These are phyloP conservation scores for Pichia sp. DNA, from an alignment of 1,139 yeast genomes.

Conservation along the genomic window DNA sequence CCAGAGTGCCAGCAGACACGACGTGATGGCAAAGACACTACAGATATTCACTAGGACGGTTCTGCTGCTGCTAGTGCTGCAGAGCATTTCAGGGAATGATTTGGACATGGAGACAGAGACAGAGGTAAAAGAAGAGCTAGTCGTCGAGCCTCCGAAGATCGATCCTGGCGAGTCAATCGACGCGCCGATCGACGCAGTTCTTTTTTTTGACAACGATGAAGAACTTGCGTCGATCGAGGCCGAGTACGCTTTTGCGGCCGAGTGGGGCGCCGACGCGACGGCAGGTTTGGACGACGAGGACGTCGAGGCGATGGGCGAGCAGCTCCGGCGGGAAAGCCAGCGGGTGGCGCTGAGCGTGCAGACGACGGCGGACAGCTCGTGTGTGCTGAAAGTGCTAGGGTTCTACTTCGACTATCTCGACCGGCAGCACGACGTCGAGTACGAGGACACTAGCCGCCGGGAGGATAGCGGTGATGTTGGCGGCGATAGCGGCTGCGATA, in stretches of 20 bases:
- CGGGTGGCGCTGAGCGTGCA: neutral
- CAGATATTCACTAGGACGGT: neutral
- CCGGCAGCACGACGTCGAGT: neutral
- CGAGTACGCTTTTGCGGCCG: neutral
- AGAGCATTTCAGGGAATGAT: neutral
- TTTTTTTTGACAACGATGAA: neutral
- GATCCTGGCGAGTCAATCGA: neutral
- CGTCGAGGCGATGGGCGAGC: neutral
- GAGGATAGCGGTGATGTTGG: neutral
- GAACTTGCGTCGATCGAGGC: neutral
- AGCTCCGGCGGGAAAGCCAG: neutral
- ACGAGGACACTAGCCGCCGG: neutral
- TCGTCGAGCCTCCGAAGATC: neutral
- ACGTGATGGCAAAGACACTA: neutral
- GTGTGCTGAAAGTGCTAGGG: neutral
- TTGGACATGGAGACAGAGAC: neutral
- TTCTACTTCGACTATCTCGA: neutral
- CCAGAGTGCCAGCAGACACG: too few relatives aligned
- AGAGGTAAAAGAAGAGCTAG: neutral
- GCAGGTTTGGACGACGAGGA: neutral
- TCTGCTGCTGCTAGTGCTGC: neutral
- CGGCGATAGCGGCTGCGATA: neutral
- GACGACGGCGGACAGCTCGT: neutral
- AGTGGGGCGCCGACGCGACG: neutral
- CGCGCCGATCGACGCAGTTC: too few relatives aligned